Evolutionary conservation across 441 rosid genomes (phyloP), one percentile per base, ranked within the genome.

Genomic region (Erodium chrysanthum): DNA sequence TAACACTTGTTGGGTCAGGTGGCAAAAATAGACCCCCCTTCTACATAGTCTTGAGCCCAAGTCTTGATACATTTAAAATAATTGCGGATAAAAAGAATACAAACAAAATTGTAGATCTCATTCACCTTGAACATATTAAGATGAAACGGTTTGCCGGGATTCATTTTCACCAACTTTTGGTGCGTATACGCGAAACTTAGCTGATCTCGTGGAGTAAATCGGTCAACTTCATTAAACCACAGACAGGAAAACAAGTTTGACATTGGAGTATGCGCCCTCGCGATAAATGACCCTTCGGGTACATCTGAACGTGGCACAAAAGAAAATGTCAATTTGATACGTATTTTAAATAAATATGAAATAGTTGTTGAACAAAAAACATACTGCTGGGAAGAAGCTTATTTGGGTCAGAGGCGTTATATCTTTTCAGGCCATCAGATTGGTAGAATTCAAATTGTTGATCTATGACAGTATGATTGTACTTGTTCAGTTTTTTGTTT

Each of bases 151-250:
- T 82, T 86, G 67, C 74, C 81, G 25, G 95, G 89, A 76, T 91
- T 94, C 85, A 77, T 84, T 77, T 84, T 86, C 75, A 84, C 83
- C 76, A 94, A 70, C 79, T 94, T 91, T 85, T 89, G 88, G 79
- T 91, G 90, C 9, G 99, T 84, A 70, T 85, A 90, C 9, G 96
- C 84, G 59, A 91, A 94, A 81, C 99, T 94, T 68, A 94, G 90
- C 81, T 94, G 99, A 78, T 94, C 99, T 48, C 99, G 91, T 20
- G 97, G 86, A 78, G 99, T 94, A 71, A 94, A 94, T 21, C 90
- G 96, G 23, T 88, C 96, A 56, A 94, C 96, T 82, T 94, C 99
- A 50, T 94, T 94, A 84, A 88, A 94, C 99, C 99, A 94, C 27
- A 94, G 97, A 77, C 99, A 91, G 7, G 99, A 94, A 72, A 94